These are phyloP conservation scores for Juncus effusus DNA, from an alignment of 176 grass and related monocot genomes.

Conservation along the genomic window DNA sequence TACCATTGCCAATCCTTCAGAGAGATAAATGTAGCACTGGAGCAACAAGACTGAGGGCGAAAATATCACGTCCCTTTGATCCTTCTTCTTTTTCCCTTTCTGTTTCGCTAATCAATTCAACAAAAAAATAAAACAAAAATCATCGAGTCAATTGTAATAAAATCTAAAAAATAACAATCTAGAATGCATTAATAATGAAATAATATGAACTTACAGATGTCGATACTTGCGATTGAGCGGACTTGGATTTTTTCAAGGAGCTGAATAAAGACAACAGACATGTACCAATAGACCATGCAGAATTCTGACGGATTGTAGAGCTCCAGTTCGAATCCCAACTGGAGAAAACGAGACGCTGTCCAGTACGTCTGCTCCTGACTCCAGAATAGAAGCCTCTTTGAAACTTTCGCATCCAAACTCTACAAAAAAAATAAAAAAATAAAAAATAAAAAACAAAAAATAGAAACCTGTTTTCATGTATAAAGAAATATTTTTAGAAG, in stretches of 20 bases:
- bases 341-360: constrained; percentile 90
- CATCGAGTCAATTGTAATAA: constrained; percentile 20
- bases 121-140: constrained; percentile 13
- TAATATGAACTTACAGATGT: constrained; percentile 61
- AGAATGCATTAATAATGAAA: not conserved
- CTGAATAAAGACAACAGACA: constrained; percentile 72
- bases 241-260: constrained; percentile 81
- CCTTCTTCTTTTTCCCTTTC: constrained; percentile 95
- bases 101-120: constrained; percentile 49
- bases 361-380: constrained; percentile 79
- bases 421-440: constrained; percentile 22
- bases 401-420: constrained; percentile 85
- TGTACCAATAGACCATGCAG: constrained; percentile 99
- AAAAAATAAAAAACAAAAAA: not conserved
- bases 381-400: constrained; percentile 88
- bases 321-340: constrained; percentile 87
- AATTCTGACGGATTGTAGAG: constrained; percentile 79
- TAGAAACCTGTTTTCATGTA: constrained; percentile 3
- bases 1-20: constrained; percentile 96
- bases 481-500: constrained; percentile 4
- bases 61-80: constrained; percentile 62
- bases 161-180: constrained; percentile 1
- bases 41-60: constrained; percentile 68
- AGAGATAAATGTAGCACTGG: constrained; percentile 84
- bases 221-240: constrained; percentile 49